A percentile compares a stretch with the other conserved stretches of the same genome.
Evolutionary conservation across 2,329 filamentous ascomycete genomes (phyloP).

Genomic region (Pseudopyrenochaeta lycopersici): DNA sequence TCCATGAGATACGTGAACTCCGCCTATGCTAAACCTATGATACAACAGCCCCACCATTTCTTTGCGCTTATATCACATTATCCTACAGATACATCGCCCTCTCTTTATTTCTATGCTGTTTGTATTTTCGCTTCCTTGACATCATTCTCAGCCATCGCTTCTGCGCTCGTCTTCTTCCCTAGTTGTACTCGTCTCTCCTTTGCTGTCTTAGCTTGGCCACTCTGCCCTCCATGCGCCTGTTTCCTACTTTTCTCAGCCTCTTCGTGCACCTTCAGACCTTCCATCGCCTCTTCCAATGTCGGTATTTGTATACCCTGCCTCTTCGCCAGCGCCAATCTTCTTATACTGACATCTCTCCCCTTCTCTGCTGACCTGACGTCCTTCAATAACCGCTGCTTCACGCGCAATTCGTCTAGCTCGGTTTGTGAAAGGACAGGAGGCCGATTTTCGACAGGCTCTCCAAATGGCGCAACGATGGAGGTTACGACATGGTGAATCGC

Average conservation of each 20-base stretch:
- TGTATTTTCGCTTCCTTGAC: constrained; percentile 33
- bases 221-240: constrained; percentile 35
- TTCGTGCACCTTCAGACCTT: constrained; percentile 33
- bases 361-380: constrained; percentile 59
- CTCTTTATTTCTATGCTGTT: constrained; percentile 15
- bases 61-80: not conserved
- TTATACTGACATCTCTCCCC: constrained; percentile 38
- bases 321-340: constrained; percentile 38
- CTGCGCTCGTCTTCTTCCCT: constrained; percentile 34
- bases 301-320: constrained; percentile 40
- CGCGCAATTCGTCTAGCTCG: constrained; percentile 66
- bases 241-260: constrained; percentile 25
- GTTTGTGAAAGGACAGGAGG: constrained; percentile 72
- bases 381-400: constrained; percentile 66
- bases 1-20: not conserved
- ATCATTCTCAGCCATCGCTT: constrained; percentile 33
- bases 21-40: not conserved
- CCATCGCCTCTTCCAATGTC: constrained; percentile 41
- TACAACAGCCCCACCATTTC: not conserved
- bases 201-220: constrained; percentile 34
- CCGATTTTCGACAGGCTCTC: constrained; percentile 69
- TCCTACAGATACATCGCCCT: constrained; percentile 2
- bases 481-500: constrained; percentile 78
- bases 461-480: constrained; percentile 76
- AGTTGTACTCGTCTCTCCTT: constrained; percentile 36